Conservation (phyloP, 2,329 filamentous ascomycete genomes). For the Alternaria ventricosa region DNA sequence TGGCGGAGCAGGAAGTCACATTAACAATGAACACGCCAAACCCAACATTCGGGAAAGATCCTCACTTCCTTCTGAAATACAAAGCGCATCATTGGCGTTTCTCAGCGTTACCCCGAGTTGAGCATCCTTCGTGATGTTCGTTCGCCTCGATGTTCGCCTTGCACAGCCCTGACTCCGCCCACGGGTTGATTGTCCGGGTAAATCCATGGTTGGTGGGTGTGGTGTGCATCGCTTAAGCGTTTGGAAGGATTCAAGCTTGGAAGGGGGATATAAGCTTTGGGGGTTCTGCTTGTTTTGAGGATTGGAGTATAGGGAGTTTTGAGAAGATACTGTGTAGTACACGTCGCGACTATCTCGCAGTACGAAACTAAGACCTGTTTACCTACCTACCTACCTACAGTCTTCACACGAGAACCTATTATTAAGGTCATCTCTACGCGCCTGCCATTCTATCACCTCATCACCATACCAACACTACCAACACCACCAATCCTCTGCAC, state of each 20-base stretch:
- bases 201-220: neutral
- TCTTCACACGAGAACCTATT: neutral
- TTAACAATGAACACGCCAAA: too few relatives aligned
- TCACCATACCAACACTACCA: neutral
- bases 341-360: neutral
- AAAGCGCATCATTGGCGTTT: neutral
- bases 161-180: neutral
- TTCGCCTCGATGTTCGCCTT: neutral
- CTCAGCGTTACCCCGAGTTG: neutral
- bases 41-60: too few relatives aligned
- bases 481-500: too few relatives aligned
- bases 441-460: neutral
- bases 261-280: neutral
- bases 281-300: neutral
- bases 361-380: neutral
- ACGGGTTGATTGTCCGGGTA: neutral
- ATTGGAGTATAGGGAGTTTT: neutral
- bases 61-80: neutral
- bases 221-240: neutral
- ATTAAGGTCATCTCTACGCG: neutral
- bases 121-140: neutral
- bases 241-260: neutral
- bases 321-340: neutral
- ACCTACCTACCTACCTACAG: neutral
- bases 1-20: neutral